Percentiles rank a stretch among this genome's conserved stretches.
Evolutionary conservation across 2,329 filamentous ascomycete genomes (phyloP).

Genomic region (Aspergillus transmontanensis): DNA sequence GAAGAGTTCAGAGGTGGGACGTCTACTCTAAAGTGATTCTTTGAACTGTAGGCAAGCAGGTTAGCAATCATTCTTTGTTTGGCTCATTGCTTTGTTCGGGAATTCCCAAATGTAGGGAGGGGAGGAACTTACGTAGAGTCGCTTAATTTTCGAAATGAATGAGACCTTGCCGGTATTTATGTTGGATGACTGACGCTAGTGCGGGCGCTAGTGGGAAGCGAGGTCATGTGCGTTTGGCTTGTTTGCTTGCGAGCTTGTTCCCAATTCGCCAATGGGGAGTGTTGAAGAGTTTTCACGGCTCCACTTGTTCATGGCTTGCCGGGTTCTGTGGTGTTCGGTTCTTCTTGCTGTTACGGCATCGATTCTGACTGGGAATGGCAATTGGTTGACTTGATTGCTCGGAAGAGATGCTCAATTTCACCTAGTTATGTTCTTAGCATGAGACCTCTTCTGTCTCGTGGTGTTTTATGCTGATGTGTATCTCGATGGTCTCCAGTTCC

Average conservation of each 20-base stretch:
- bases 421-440: background rate
- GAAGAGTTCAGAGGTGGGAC: conserved; percentile 86
- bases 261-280: background rate
- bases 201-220: conserved; percentile 24
- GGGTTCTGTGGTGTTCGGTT: background rate
- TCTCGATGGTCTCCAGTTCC: background rate
- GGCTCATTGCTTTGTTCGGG: background rate
- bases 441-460: background rate
- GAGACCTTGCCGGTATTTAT: background rate
- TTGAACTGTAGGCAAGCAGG: conserved; percentile 44
- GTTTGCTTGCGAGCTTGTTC: conserved; percentile 13
- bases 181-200: background rate
- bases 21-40: conserved; percentile 99
- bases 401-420: background rate
- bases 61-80: conserved; percentile 21
- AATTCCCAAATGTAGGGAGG: conserved; percentile 26
- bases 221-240: conserved; percentile 23
- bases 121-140: conserved; percentile 45
- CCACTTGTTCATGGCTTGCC: background rate
- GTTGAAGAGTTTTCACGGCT: background rate
- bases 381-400: background rate
- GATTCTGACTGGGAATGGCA: background rate
- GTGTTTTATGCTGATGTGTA: too few species aligned
- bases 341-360: background rate
- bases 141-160: conserved; percentile 40